A percentile compares a stretch with the other conserved stretches of the same genome.
Conservation (phyloP, 768 basidiomycete genomes). For the Pleurotus giganteus region DNA sequence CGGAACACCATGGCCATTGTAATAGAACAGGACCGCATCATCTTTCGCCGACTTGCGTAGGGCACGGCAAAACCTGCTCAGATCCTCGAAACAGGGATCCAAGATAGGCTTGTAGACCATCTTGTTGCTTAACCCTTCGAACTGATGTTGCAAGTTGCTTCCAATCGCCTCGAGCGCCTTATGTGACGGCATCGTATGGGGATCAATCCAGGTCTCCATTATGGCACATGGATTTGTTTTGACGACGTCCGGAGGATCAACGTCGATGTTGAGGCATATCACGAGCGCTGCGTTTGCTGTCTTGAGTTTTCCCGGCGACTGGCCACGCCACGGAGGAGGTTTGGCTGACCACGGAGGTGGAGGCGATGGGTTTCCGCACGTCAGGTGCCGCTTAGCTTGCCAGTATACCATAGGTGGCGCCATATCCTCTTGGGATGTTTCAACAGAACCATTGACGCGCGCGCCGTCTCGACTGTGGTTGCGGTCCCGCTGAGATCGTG, state of each 20-base stretch:
- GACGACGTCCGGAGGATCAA: constrained; percentile 96
- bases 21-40: constrained; percentile 93
- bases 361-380: constrained; percentile 82
- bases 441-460: constrained; percentile 43
- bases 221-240: constrained; percentile 96
- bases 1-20: constrained; percentile 98
- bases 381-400: constrained; percentile 88
- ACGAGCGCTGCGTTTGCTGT: constrained; percentile 88
- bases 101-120: constrained; percentile 93
- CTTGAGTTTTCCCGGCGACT: constrained; percentile 82
- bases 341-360: constrained; percentile 64
- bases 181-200: constrained; percentile 84
- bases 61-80: constrained; percentile 80
- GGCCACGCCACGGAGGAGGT: constrained; percentile 76
- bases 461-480: constrained; percentile 28
- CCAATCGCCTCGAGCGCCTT: constrained; percentile 96
- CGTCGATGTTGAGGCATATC: constrained; percentile 94
- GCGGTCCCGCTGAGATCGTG: constrained; percentile 1
- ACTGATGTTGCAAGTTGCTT: constrained; percentile 90
- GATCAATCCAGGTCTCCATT: constrained; percentile 97
- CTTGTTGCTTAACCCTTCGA: constrained; percentile 92
- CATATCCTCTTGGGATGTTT: constrained; percentile 38
- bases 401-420: constrained; percentile 76
- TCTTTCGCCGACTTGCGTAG: constrained; percentile 88
- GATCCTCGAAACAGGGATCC: constrained; percentile 93